Base-by-base conservation (phyloP, 192 early-diverging fungal species). In the Endogone sp. region DNA sequence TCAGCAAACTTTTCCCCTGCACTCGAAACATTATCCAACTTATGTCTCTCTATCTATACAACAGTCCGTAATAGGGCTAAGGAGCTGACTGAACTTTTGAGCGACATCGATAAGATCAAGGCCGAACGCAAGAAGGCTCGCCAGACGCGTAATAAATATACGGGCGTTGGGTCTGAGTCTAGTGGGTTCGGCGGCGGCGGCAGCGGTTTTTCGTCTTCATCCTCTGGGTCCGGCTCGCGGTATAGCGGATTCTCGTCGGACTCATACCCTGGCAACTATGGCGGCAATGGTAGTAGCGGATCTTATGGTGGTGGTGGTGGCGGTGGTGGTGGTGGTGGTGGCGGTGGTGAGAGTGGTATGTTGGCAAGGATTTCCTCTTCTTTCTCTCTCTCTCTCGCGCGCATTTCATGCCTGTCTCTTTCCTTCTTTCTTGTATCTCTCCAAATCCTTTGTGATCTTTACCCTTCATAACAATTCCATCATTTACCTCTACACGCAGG, bases 121-220 rank as follows among this genome's bases (percentile, higher is more conserved):
- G 83, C 83, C 11, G 97, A 99, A 75, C 87, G 97, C 20, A 88
- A 89, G 70, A 96, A 93, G 70, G 94, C 97, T 23, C 91, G 90
- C 73, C 88, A 89, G 25, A 99, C 94, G 10, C 22, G 59, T 26
- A 60, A 60, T 21, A 60, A 60, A 21, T 60, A 95, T 70, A 88
- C 83, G 1, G 92, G 92, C 26, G 91, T 92, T 20, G 81, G 88
- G 4, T 86, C 85, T 9, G 86, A 85, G 16, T 72, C 78, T 37
- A 63, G 72, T 44, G 70, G 75, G 21, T 64, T 68, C 29, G 77
- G 82, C 21, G 70, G 68, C 55, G 77, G 77, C 16, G 73, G 75
- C 25, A 16, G 37, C 9, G 16, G 6, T 16, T 49, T 16, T 6
- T 49, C 37, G 37, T 49, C 37, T 6, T 49, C 37, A 49, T 49